These are phyloP conservation scores for Plantago ovata DNA, from an alignment of 257 asterid species.

Conservation along the genomic window DNA sequence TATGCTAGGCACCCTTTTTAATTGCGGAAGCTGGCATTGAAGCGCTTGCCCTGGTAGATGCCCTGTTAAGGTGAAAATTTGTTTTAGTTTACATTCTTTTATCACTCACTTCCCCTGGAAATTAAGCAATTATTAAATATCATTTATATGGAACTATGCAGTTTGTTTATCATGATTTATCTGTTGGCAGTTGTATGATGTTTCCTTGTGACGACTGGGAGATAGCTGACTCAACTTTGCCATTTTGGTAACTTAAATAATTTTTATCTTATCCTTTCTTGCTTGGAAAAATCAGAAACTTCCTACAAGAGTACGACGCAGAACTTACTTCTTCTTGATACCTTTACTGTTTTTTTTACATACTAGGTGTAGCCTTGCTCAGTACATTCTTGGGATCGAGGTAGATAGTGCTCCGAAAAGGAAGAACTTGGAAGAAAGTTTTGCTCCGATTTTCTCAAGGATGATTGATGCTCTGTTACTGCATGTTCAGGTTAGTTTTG, in stretches of 20 bases:
- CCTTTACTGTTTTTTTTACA: slow-evolving; percentile 23
- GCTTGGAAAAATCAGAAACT: not conserved
- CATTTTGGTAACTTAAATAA: slow-evolving; percentile 56
- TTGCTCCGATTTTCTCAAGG: slow-evolving; percentile 62
- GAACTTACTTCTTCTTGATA: slow-evolving; percentile 8
- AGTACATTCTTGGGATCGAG: slow-evolving; percentile 61
- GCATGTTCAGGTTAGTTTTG: slow-evolving; percentile 65
- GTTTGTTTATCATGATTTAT: slow-evolving; percentile 22
- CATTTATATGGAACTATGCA: not conserved
- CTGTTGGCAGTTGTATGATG: slow-evolving; percentile 62
- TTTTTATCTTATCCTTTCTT: slow-evolving; percentile 15
- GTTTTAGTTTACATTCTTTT: slow-evolving; percentile 16
- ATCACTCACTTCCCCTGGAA: slow-evolving; percentile 8
- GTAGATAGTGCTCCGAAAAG: slow-evolving; percentile 41
- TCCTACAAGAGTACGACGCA: not conserved
- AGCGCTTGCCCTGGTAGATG: slow-evolving; percentile 68
- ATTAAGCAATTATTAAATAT: slow-evolving; percentile 1
- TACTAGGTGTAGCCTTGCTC: slow-evolving; percentile 77
- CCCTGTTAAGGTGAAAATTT: slow-evolving; percentile 66
- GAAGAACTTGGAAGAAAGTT: slow-evolving; percentile 46
- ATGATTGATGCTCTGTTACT: slow-evolving; percentile 70
- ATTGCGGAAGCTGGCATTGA: slow-evolving; percentile 65
- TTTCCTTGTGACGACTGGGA: slow-evolving; percentile 91
- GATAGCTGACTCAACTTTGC: slow-evolving; percentile 84
- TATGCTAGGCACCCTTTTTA: slow-evolving; percentile 66